phyloP scores from a whole-genome alignment of 495 filamentous ascomycete genomes.

The Friedmanniomyces simplex region DNA sequence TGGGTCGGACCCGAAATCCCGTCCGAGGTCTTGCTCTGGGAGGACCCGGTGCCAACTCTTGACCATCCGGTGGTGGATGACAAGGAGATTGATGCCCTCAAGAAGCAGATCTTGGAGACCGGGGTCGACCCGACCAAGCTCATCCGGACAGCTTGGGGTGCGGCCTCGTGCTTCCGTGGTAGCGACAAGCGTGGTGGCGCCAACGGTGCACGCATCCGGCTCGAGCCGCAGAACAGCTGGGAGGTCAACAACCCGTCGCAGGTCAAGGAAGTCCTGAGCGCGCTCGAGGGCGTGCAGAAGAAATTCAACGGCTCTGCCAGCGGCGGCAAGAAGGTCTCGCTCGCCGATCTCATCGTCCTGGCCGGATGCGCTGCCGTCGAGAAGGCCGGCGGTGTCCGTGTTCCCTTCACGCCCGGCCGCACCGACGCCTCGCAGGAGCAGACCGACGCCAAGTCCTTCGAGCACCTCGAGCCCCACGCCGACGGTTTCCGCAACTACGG shows the following conservation, averaged over 20 bases:
- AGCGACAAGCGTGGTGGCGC: conserved; percentile 67
- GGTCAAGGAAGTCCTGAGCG: conserved; percentile 44
- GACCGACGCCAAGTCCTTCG: conserved; percentile 53
- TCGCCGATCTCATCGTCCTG: conserved; percentile 63
- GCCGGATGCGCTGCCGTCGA: conserved; percentile 39
- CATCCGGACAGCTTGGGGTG: conserved; percentile 55
- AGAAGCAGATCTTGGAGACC: conserved; percentile 51
- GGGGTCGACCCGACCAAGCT: conserved; percentile 46
- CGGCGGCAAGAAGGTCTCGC: conserved; percentile 54
- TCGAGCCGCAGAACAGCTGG: conserved; percentile 59
- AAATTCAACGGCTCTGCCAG: conserved; percentile 41
- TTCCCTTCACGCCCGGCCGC: conserved; percentile 30
- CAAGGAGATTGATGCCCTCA: conserved; percentile 48
- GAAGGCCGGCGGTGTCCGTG: conserved; percentile 23
- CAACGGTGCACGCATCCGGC: conserved; percentile 62
- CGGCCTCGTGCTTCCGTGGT: conserved; percentile 62
- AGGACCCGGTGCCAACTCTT: conserved; percentile 50
- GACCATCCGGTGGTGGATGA: conserved; percentile 47
- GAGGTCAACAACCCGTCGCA: conserved; percentile 54
- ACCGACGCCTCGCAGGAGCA: conserved; percentile 46
- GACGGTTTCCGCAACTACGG: conserved; percentile 73
- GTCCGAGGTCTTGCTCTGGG: conserved; percentile 50
- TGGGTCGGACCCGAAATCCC: conserved; percentile 63
- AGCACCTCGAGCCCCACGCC: conserved; percentile 47
- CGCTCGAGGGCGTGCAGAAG: conserved; percentile 51